phyloP scores from a whole-genome alignment of 768 basidiomycete species.

The Tephrocybe sp. region DNA sequence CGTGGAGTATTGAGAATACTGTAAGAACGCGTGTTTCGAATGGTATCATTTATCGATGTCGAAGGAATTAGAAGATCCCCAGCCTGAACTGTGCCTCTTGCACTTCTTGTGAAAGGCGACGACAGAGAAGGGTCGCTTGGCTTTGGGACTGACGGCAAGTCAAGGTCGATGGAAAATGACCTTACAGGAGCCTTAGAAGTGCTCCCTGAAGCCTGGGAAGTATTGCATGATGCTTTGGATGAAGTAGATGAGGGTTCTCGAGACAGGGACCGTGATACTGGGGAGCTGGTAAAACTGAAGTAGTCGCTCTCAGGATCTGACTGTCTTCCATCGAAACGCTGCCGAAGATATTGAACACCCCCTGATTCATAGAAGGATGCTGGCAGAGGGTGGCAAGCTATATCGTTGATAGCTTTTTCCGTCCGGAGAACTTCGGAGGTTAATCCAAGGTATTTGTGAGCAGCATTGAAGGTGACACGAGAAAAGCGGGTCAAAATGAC shows the following conservation, averaged over 20 bases:
- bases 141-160: slow-evolving; percentile 8
- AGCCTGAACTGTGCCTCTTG: slow-evolving; percentile 67
- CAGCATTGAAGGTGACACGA: slow-evolving; percentile 95
- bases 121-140: slow-evolving; percentile 13
- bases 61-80: slow-evolving; percentile 73
- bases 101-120: slow-evolving; percentile 25
- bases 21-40: slow-evolving; percentile 47
- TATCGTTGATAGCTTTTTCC: slow-evolving; percentile 95
- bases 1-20: slow-evolving; percentile 54
- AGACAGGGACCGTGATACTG: slow-evolving; percentile 22
- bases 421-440: slow-evolving; percentile 95
- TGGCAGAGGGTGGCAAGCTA: slow-evolving; percentile 94
- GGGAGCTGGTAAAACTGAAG: slow-evolving; percentile 39
- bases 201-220: slow-evolving; percentile 22
- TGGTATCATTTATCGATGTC: slow-evolving; percentile 43
- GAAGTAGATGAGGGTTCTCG: slow-evolving; percentile 23
- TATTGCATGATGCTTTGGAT: slow-evolving; percentile 4
- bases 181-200: slow-evolving; percentile 3
- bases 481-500: slow-evolving; percentile 96
- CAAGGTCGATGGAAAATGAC: slow-evolving; percentile 10
- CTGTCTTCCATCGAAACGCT: slow-evolving; percentile 75
- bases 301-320: slow-evolving; percentile 60
- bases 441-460: slow-evolving; percentile 93
- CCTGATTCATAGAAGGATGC: slow-evolving; percentile 89
- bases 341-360: slow-evolving; percentile 85